Percentiles rank a stretch among this genome's conserved stretches.
These are phyloP conservation scores for Talaromyces liani DNA, from an alignment of 495 filamentous ascomycete genomes.

Conservation along the genomic window DNA sequence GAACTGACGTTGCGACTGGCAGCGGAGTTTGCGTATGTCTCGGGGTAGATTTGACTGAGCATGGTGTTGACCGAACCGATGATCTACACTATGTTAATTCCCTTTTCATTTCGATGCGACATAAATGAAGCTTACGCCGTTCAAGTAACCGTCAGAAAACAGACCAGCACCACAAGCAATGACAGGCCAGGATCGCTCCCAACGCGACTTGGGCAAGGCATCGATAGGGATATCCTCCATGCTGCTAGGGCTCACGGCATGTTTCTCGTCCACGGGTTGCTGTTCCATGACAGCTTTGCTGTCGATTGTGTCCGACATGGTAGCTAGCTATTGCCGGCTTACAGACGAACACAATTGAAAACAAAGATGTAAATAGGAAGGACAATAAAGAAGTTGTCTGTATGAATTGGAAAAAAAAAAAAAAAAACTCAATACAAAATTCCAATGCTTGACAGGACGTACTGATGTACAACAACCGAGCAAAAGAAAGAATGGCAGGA, in stretches of 20 bases:
- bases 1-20: constrained; percentile 64
- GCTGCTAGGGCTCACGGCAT: background rate
- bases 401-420: background rate
- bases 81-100: constrained; percentile 39
- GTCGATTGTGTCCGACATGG: constrained; percentile 1
- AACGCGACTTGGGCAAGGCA: constrained; percentile 36
- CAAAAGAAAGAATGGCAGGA: background rate
- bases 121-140: constrained; percentile 46
- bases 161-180: constrained; percentile 85
- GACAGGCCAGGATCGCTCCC: constrained; percentile 57
- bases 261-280: constrained; percentile 5
- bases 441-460: background rate
- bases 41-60: constrained; percentile 53
- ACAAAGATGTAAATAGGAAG: background rate
- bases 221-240: constrained; percentile 29
- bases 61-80: constrained; percentile 78
- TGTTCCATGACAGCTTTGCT: background rate
- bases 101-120: too few relatives aligned
- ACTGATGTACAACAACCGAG: background rate
- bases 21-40: constrained; percentile 53
- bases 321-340: background rate
- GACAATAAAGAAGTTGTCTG: background rate
- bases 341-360: background rate
- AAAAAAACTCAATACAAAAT: background rate
- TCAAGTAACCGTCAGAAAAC: constrained; percentile 87